Percentiles rank a stretch among this genome's conserved stretches.
phyloP scores from a whole-genome alignment of 2,329 filamentous ascomycete genomes.

The Xylariaceae sp. region DNA sequence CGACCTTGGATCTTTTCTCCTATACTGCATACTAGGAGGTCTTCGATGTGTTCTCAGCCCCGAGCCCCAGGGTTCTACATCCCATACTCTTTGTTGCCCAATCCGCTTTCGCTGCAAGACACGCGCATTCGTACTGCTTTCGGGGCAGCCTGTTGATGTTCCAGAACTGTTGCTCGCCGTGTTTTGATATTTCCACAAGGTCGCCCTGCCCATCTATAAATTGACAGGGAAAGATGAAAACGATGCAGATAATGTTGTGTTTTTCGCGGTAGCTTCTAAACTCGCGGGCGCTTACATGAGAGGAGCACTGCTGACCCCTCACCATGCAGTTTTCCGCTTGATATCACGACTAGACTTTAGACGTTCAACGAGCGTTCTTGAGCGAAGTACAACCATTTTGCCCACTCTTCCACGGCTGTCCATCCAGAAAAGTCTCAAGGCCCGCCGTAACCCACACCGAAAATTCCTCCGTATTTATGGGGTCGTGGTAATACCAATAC shows the following conservation, averaged over 20 bases:
- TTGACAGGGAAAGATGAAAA: background rate
- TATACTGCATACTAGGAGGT: conserved; percentile 5
- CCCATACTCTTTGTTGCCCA: conserved; percentile 12
- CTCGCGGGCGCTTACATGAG: conserved; percentile 29
- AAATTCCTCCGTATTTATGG: conserved; percentile 25
- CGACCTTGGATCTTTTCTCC: background rate
- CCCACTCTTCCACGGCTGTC: conserved; percentile 3
- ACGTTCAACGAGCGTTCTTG: background rate
- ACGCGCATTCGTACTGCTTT: conserved; percentile 3
- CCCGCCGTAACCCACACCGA: conserved; percentile 14
- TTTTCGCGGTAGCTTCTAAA: conserved; percentile 20
- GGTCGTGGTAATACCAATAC: conserved; percentile 22
- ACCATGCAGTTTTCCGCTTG: conserved; percentile 37
- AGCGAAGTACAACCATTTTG: conserved; percentile 11
- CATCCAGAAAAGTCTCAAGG: conserved; percentile 9
- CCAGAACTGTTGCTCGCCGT: background rate
- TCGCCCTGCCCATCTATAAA: background rate
- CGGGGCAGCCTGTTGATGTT: background rate
- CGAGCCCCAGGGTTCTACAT: conserved; percentile 5
- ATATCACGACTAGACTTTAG: conserved; percentile 20
- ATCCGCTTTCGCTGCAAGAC: conserved; percentile 4
- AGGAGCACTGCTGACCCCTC: conserved; percentile 33
- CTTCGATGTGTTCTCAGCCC: conserved; percentile 3
- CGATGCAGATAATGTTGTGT: background rate
- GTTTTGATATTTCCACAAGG: conserved; percentile 1